These are phyloP conservation scores for Verbena officinalis DNA, from an alignment of 257 asterid species.

Conservation along the genomic window DNA sequence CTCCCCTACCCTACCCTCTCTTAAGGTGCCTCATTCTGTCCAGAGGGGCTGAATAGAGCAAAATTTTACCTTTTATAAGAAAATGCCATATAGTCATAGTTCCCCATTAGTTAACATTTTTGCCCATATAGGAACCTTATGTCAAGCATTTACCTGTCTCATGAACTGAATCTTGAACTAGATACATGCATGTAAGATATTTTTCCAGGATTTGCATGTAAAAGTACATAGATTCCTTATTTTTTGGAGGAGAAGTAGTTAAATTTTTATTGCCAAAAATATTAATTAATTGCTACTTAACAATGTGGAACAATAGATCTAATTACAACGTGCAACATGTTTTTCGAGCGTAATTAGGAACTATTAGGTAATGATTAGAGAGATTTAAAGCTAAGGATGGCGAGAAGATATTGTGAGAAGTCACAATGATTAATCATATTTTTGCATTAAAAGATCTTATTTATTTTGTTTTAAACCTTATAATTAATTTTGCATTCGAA, in stretches of 20 bases:
- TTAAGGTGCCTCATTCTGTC: not conserved
- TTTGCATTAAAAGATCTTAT: too few relatives aligned
- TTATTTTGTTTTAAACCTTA: too few relatives aligned
- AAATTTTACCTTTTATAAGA: not conserved
- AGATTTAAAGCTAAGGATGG: too few relatives aligned
- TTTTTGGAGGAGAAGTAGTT: not conserved
- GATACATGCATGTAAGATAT: not conserved
- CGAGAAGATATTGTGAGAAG: too few relatives aligned
- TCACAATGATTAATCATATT: too few relatives aligned
- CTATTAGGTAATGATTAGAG: too few relatives aligned
- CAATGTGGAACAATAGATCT: not conserved
- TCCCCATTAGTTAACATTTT: constrained; percentile 21
- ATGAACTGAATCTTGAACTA: constrained; percentile 27
- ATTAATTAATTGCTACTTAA: not conserved
- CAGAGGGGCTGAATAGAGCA: too few relatives aligned
- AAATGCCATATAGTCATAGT: constrained; percentile 6
- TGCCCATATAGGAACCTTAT: not conserved
- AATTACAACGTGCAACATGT: not conserved
- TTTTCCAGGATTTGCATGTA: too few relatives aligned
- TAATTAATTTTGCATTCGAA: too few relatives aligned
- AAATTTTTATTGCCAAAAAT: not conserved
- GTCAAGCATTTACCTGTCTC: constrained; percentile 3
- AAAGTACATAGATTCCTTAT: not conserved
- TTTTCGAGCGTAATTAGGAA: too few relatives aligned
- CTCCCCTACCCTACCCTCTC: not conserved